Percentiles rank a stretch among this genome's conserved stretches.
Evolutionary conservation across 2,329 filamentous ascomycete genomes (phyloP).

Genomic region (Verticillium tricorpus): DNA sequence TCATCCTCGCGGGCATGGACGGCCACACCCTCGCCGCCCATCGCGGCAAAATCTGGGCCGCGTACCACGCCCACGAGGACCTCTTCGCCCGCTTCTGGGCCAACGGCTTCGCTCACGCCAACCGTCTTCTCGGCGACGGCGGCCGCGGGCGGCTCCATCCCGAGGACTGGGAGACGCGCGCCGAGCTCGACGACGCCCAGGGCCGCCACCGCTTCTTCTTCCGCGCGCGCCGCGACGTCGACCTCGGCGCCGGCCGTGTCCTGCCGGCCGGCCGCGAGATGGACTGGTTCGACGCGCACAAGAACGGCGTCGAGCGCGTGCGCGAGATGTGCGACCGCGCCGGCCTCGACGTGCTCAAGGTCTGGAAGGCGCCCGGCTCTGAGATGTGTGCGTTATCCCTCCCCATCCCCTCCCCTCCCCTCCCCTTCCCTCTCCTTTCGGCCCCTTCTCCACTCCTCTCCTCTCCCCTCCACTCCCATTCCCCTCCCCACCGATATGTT

Average conservation of each 20-base stretch:
- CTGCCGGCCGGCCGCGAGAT: conserved; percentile 29
- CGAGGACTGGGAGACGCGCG: conserved; percentile 32
- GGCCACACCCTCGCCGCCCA: conserved; percentile 27
- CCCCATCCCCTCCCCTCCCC: not conserved
- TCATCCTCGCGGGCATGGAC: conserved; percentile 36
- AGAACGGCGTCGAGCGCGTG: conserved; percentile 30
- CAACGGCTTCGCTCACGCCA: conserved; percentile 33
- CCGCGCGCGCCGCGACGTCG: conserved; percentile 27
- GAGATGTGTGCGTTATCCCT: conserved; percentile 29
- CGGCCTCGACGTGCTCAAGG: conserved; percentile 27
- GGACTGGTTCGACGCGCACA: conserved; percentile 40
- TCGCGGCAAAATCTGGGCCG: conserved; percentile 32
- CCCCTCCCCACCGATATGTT: not conserved
- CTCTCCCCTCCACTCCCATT: not conserved
- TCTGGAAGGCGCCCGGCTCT: conserved; percentile 31
- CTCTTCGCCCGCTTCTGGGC: conserved; percentile 31
- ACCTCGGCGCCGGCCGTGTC: conserved; percentile 13
- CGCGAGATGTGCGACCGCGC: conserved; percentile 33
- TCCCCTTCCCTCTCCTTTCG: too few relatives aligned
- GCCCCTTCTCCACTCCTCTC: not conserved
- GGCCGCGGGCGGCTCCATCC: conserved; percentile 23
- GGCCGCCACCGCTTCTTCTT: conserved; percentile 36
- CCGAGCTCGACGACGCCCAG: conserved; percentile 28
- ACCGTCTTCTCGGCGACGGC: conserved; percentile 22
- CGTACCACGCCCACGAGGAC: conserved; percentile 32